Conservation (phyloP, 225 moss, liverwort and hornwort species). For the Bryum argenteum region DNA sequence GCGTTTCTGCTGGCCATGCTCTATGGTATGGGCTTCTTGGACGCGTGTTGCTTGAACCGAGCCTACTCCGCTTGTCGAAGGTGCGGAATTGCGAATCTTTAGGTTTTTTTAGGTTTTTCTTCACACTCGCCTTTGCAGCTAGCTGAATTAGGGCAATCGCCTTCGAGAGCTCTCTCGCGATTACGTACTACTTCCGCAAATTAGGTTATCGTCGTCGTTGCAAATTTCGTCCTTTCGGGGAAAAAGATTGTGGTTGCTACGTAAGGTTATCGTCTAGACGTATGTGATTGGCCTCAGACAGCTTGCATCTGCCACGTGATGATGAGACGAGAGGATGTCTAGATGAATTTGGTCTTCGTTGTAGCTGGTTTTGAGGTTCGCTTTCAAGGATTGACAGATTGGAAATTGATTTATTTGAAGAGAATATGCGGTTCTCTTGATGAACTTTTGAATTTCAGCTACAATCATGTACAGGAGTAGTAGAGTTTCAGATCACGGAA, state of each 20-base stretch:
- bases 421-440: not conserved
- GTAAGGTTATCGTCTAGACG: not conserved
- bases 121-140: not conserved
- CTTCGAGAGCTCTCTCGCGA: not conserved
- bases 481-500: not conserved
- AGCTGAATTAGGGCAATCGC: constrained; percentile 35
- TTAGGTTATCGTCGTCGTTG: not conserved
- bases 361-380: constrained; percentile 16
- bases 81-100: constrained; percentile 29
- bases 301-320: not conserved
- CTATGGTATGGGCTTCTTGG: constrained; percentile 60
- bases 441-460: not conserved
- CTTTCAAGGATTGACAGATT: not conserved
- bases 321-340: not conserved
- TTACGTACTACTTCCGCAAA: constrained; percentile 2
- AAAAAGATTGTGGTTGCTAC: not conserved
- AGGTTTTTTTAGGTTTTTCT: constrained; percentile 8
- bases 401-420: not conserved
- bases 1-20: constrained; percentile 50
- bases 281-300: too few species aligned
- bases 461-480: not conserved
- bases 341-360: constrained; percentile 23
- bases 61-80: constrained; percentile 59
- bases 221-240: not conserved
- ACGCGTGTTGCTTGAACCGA: constrained; percentile 66